phyloP scores from a whole-genome alignment of 192 early-diverging fungal species.

The Podila clonocystis region DNA sequence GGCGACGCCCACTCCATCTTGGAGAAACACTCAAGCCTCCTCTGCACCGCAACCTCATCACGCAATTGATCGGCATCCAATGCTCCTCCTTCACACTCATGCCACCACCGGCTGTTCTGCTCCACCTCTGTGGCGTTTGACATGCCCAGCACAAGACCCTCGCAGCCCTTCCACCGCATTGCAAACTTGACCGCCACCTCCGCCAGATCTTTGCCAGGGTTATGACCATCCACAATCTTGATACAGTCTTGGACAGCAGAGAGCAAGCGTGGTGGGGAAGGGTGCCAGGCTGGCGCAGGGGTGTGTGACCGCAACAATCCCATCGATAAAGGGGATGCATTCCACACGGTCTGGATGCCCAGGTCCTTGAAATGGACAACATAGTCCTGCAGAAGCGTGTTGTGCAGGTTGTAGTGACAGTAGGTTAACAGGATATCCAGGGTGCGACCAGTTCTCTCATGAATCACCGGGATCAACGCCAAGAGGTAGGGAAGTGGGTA shows the following conservation, averaged over 20 bases:
- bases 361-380: conserved; percentile 58
- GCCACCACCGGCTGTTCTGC: conserved; percentile 48
- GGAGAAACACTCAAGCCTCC: conserved; percentile 47
- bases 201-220: conserved; percentile 57
- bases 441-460: conserved; percentile 56
- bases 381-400: conserved; percentile 64
- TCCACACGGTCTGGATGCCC: conserved; percentile 69
- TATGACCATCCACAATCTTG: conserved; percentile 42
- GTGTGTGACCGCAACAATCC: conserved; percentile 63
- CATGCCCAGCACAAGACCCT: conserved; percentile 61
- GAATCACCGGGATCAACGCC: conserved; percentile 64
- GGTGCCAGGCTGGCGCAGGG: conserved; percentile 74
- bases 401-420: conserved; percentile 76
- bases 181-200: conserved; percentile 66
- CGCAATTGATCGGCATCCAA: conserved; percentile 31
- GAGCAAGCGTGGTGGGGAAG: conserved; percentile 63
- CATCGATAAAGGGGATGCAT: conserved; percentile 79
- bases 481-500: conserved; percentile 74
- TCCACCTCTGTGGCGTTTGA: conserved; percentile 58
- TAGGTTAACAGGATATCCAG: conserved; percentile 75
- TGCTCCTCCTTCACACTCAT: conserved; percentile 35
- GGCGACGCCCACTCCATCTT: conserved; percentile 59
- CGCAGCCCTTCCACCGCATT: conserved; percentile 41
- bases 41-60: conserved; percentile 38
- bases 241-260: conserved; percentile 60